Base-by-base conservation (phyloP, 129 eudicot genomes). In the Gnaphalium uliginosum region DNA sequence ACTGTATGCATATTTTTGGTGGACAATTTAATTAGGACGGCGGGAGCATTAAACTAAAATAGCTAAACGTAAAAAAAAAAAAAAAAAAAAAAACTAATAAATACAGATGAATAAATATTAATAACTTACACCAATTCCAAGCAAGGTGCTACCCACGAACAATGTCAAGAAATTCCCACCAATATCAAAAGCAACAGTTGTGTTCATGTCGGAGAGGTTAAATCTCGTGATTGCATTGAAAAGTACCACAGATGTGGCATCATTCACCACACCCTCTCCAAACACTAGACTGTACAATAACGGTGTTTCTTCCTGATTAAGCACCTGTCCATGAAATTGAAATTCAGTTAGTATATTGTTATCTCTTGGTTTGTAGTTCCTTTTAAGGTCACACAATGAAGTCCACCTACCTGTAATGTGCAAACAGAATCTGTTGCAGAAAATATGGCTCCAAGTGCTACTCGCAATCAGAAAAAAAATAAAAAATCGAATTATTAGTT, bases 341-440 rank as follows among this genome's bases (percentile, higher is more conserved):
- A 24, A 4, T 57, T 41, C 48, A 13, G 76, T 67, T 53, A 51
- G 9, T 56, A 66, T 8, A 10, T 53, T 46, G 33, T 71, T 46
- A 50, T n/a, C 19, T 58, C 48, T 26, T 29, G 10, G 57, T 41
- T n/a, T 48, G 15, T 75, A 18, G 11, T 75, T 63, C 39, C 53
- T 48, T 41, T 60, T 15, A 78, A 46, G 37, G 35, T 43, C 30
- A 17, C 41, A 64, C 25, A 63, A 53, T 41, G 6, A 11, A 71
- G 75, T 53, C 25, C 41, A 56, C 33, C 46, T 79, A 93, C 98
- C 98, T 93, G 98, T 79, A 90, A 83, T 25, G 92, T 87, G 86
- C 92, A 90, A 54, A 93, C 98, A 73, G 96, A 88, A 82, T 93
- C 98, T 33, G 98, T 90, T 43, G 98, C 98, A 35, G 98, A 88